Evolutionary conservation across 805 yeast species (phyloP).

Genomic region (Candida bentonensis): DNA sequence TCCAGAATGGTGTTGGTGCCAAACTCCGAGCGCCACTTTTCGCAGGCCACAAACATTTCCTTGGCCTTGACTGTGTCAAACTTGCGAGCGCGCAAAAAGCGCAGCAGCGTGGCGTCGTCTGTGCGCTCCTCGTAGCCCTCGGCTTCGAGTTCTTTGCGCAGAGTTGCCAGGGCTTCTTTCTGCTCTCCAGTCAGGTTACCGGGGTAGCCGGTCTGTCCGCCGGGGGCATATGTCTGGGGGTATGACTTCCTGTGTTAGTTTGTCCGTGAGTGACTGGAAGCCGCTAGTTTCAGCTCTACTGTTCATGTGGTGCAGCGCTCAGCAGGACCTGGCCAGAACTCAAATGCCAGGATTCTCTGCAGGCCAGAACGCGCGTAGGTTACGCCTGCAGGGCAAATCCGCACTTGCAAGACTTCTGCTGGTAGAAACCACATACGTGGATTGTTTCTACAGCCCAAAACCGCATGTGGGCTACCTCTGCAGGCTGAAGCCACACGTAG

Average conservation of each 20-base stretch:
- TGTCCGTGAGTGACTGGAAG: conserved; percentile 1
- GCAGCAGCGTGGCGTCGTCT: conserved; percentile 69
- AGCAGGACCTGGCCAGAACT: not conserved
- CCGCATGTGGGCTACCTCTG: no score
- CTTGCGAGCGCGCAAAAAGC: conserved; percentile 91
- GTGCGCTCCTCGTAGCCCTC: conserved; percentile 63
- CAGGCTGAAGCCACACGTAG: no score
- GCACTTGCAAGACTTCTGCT: no score
- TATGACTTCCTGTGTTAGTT: conserved; percentile 32
- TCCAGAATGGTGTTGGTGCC: conserved; percentile 77
- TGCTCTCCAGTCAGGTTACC: conserved; percentile 67
- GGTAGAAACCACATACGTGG: no score
- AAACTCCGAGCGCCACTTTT: conserved; percentile 78
- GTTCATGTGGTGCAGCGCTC: not conserved
- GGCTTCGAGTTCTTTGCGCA: conserved; percentile 43
- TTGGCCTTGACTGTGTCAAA: conserved; percentile 70
- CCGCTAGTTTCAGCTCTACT: not conserved
- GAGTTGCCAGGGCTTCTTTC: conserved; percentile 38
- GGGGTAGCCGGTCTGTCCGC: conserved; percentile 61
- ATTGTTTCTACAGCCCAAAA: no score
- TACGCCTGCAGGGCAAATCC: no score
- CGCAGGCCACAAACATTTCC: conserved; percentile 75
- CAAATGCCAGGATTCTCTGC: not conserved
- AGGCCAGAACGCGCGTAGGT: no score
- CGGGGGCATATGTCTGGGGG: conserved; percentile 56